A percentile compares a stretch with the other conserved stretches of the same genome.
These are phyloP conservation scores for Claviceps maximensis DNA, from an alignment of 2,329 filamentous ascomycete genomes.

Conservation along the genomic window DNA sequence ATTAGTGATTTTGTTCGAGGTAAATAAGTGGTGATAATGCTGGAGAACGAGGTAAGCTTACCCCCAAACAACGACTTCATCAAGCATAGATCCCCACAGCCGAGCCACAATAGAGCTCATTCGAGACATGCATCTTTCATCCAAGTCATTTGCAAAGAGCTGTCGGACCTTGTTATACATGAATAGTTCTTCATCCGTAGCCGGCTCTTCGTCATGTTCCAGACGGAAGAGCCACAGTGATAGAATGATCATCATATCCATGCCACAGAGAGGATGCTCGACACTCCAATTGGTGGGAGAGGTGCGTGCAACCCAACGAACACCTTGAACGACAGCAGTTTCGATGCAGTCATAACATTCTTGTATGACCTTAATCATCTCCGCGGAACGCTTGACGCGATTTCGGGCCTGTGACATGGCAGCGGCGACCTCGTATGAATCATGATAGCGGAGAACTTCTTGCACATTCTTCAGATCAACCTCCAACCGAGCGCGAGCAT, in stretches of 20 bases:
- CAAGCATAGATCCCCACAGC: slow-evolving; percentile 95
- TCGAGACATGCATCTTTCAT: slow-evolving; percentile 68
- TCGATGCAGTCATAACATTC: slow-evolving; percentile 97
- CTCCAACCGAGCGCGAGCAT: slow-evolving; percentile 80
- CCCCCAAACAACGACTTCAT: slow-evolving; percentile 99
- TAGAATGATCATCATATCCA: slow-evolving; percentile 96
- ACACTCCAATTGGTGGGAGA: slow-evolving; percentile 98
- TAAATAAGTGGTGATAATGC: neutral
- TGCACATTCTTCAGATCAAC: slow-evolving; percentile 94
- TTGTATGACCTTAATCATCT: slow-evolving; percentile 98
- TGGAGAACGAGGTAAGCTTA: slow-evolving; percentile 40
- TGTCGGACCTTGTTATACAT: slow-evolving; percentile 91
- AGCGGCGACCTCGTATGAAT: slow-evolving; percentile 90
- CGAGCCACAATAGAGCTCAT: slow-evolving; percentile 90
- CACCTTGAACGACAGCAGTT: slow-evolving; percentile 83
- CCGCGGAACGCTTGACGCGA: slow-evolving; percentile 83
- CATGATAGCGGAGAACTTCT: slow-evolving; percentile 91
- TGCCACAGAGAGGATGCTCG: slow-evolving; percentile 88
- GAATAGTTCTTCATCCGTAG: slow-evolving; percentile 66
- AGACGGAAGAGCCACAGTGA: slow-evolving; percentile 97
- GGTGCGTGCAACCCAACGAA: slow-evolving; percentile 95
- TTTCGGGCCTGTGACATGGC: slow-evolving; percentile 92
- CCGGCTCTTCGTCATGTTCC: slow-evolving; percentile 94
- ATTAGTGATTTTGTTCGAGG: slow-evolving; percentile 10
- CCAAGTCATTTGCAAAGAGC: slow-evolving; percentile 81